phyloP scores from a whole-genome alignment of 306 rosid genomes.

The Sechiopsis laciniata region DNA sequence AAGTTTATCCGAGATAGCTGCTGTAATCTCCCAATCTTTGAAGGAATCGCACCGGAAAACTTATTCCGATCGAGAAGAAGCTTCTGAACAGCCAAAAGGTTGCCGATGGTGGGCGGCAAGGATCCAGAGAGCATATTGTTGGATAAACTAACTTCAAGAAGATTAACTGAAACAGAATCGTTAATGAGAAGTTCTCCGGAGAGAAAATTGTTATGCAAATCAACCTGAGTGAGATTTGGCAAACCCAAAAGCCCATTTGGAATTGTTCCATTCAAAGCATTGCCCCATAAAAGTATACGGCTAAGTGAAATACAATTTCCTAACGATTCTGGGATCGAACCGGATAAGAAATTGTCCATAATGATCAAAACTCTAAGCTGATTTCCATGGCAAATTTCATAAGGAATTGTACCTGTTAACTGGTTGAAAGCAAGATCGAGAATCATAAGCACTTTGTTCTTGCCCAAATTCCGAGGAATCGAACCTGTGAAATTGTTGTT shows the following conservation, averaged over 20 bases:
- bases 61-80: conserved; percentile 76
- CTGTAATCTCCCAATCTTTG: conserved; percentile 68
- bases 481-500: conserved; percentile 82
- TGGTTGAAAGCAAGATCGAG: conserved; percentile 79
- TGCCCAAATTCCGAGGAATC: conserved; percentile 68
- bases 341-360: conserved; percentile 59
- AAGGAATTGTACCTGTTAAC: conserved; percentile 69
- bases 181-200: conserved; percentile 52
- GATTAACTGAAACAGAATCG: conserved; percentile 36
- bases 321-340: conserved; percentile 74
- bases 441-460: conserved; percentile 47
- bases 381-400: conserved; percentile 63
- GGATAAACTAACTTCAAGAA: conserved; percentile 77
- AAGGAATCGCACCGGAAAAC: conserved; percentile 64
- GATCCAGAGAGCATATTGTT: conserved; percentile 63
- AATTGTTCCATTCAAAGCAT: conserved; percentile 73
- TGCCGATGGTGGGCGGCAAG: conserved; percentile 68
- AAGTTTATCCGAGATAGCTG: conserved; percentile 76
- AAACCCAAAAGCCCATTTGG: conserved; percentile 71
- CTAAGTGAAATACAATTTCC: conserved; percentile 55
- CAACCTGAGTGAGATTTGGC: conserved; percentile 62
- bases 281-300: conserved; percentile 78
- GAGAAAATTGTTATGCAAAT: conserved; percentile 62
- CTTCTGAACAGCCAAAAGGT: conserved; percentile 74
- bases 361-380: conserved; percentile 59